Conservation (phyloP, 108 stramenopile species). For the Skeletonema marinoi region DNA sequence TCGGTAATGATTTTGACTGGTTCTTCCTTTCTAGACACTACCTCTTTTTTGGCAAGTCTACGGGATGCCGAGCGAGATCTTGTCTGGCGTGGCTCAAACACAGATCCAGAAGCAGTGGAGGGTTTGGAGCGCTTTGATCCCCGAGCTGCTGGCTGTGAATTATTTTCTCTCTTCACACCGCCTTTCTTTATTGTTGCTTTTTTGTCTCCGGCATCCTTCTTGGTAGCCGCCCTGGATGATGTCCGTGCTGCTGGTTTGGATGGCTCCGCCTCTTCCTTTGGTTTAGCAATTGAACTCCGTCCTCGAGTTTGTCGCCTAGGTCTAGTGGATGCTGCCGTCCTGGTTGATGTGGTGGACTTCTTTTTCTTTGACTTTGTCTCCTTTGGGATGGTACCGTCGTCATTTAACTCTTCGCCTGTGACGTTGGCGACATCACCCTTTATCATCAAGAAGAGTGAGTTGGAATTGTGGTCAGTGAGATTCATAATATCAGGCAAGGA, state of each 20-base stretch:
- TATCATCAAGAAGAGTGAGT: background rate
- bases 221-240: background rate
- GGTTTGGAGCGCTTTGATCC: background rate
- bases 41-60: background rate
- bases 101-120: background rate
- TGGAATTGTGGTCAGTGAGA: background rate
- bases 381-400: background rate
- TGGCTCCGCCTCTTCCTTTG: background rate
- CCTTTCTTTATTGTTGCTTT: slow-evolving; percentile 8
- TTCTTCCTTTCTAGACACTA: background rate
- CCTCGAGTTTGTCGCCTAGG: background rate
- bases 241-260: slow-evolving; percentile 5
- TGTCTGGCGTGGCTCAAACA: background rate
- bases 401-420: background rate
- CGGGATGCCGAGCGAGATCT: background rate
- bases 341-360: background rate
- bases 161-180: background rate
- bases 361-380: slow-evolving; percentile 4
- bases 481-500: background rate
- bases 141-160: background rate
- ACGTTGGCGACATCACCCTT: slow-evolving; percentile 40
- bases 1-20: slow-evolving; percentile 2
- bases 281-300: background rate
- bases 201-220: slow-evolving; percentile 1
- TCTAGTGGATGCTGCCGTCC: slow-evolving; percentile 6